Percentiles rank a stretch among this genome's conserved stretches.
Evolutionary conservation across 371 early-diverging fungal species (phyloP).

Genomic region (Dichotomocladium elegans): DNA sequence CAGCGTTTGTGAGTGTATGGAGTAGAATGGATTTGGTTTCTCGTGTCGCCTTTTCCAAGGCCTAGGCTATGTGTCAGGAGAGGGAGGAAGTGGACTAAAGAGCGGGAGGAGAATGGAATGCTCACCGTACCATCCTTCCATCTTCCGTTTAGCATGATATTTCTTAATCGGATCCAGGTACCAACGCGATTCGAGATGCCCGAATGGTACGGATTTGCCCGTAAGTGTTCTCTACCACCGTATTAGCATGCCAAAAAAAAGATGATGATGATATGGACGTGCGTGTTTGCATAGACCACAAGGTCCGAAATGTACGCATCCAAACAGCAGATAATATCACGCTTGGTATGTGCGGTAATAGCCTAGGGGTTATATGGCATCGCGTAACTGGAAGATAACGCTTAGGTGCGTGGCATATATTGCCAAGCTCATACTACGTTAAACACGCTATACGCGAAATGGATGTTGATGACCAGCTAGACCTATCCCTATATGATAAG

Average conservation of each 20-base stretch:
- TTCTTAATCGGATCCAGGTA: constrained; percentile 32
- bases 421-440: constrained; percentile 30
- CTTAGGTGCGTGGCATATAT: constrained; percentile 42
- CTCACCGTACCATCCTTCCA: too few relatives aligned
- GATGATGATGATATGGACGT: not conserved
- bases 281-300: constrained; percentile 21
- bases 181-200: constrained; percentile 28
- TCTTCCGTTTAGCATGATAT: constrained; percentile 37
- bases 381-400: not conserved
- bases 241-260: not conserved
- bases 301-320: constrained; percentile 29
- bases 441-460: constrained; percentile 17
- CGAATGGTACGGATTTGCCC: constrained; percentile 44
- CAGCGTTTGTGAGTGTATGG: constrained; percentile 30
- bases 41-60: too few relatives aligned
- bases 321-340: constrained; percentile 35
- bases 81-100: too few relatives aligned
- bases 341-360: constrained; percentile 20
- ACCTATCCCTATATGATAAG: constrained; percentile 17
- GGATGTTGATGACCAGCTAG: constrained; percentile 3
- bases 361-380: too few relatives aligned
- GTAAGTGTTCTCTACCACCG: constrained; percentile 15
- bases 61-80: too few relatives aligned
- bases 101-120: too few relatives aligned
- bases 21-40: too few relatives aligned